Base-by-base conservation (phyloP, 192 early-diverging fungal species). In the Martensiomyces pterosporus region DNA sequence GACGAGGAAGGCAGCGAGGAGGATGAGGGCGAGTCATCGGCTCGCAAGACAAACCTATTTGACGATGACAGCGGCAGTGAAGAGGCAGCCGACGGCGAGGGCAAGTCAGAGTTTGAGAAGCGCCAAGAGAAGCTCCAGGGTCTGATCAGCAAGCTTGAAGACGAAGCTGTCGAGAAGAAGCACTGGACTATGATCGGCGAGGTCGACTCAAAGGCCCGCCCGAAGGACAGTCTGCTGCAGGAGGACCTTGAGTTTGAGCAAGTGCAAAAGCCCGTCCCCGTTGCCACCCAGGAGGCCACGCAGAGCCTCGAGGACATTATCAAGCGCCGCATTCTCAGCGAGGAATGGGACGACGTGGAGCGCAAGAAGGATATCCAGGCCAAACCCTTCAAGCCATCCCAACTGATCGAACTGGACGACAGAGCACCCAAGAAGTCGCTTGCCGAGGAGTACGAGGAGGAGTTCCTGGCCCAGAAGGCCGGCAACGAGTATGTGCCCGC, bases 181-280 rank as follows among this genome's bases (percentile, higher is more conserved):
- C 78, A 93, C 43, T 99, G 96, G 96, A 85, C 90, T 16, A 69
- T 95, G 60, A 79, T 71, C 10, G 96, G 96, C 44, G 96, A 99
- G 70, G 85, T 86, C 6, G 76, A 68, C 23, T 78, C 86, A 6
- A 85, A 79, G 17, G 75, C 74, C n/a, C 83, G 96, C 18, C 96
- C 96, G 15, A 51, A 91, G 26, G 91, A 99, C 76, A 93, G 91
- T 61, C 76, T 99, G 39, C 71, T 99, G 29, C 93, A 89, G 60
- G 92, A 97, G 53, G 86, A 93, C 51, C 64, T 99, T 9, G 92
- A 94, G 33, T 87, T 92, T 64, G 94, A 97, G 47, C 79, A 86
- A 43, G 89, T 85, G 18, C 79, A 84, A 32, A 96, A 95, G 72
- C 91, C 96, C 2, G 91, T 93, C 0, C 96, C 96, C 12, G 85